Base-by-base conservation (phyloP, 140 eudicot species). In the Cichorium intybus region DNA sequence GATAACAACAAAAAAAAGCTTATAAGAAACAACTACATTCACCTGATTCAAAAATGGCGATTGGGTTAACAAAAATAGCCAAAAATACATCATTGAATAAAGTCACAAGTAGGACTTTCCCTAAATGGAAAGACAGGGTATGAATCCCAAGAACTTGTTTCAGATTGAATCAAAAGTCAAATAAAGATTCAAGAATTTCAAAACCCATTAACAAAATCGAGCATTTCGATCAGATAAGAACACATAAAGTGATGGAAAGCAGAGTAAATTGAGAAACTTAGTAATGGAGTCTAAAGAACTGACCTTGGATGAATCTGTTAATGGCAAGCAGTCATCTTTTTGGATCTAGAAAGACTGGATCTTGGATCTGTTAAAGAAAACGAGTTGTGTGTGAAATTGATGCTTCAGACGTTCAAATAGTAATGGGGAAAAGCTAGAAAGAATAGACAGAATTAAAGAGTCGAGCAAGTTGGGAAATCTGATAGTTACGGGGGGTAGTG, bases 251-350 rank as follows among this genome's bases (percentile, higher is more conserved):
- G 50, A 39, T 24, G 10, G n/a, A 21, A 3, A 45, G 22, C 10
- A 70, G 15, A 43, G 27, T 26, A 17, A 29, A n/a, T 31, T 22
- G 14, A 39, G 35, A 70, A 49, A 48, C 60, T 54, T 12, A 51
- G 17, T 24, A 71, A 71, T 35, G 55, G 46, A 23, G 66, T 22
- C 24, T 10, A 60, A 68, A 68, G 64, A 1, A 75, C 53, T 51
- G 62, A 75, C 80, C 80, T 69, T 61, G 23, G 74, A 60, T 68
- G 63, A 64, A 75, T 62, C 65, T 46, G 70, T 22, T 50, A 74
- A 65, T 65, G 73, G 35, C 31, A 60, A 28, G 15, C 35, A 22
- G 41, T 43, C 27, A 68, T 37, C 1, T 22, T 41, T 46, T 15
- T 46, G 65, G 73, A 68, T 68, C 72, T 50, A 61, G 17, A 73